Evolutionary conservation across 192 early-diverging fungal species (phyloP), one percentile per base, ranked within the genome.

Genomic region (Entophlyctis luteolus): DNA sequence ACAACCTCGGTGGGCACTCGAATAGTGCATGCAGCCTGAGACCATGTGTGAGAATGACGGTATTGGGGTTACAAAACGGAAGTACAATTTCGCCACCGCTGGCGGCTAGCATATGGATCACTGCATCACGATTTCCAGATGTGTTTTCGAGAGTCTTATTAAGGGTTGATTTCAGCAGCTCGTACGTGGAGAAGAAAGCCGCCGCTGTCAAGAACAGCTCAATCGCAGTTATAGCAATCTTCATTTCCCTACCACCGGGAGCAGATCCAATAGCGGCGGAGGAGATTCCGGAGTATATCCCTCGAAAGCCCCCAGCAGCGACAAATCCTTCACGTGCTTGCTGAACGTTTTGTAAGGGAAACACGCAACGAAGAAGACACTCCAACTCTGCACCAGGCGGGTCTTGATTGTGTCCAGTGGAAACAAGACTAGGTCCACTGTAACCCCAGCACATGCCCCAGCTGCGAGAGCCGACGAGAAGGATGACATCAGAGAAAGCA

Each of bases 371-470:
- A n/a, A 32, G 29, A 52, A 73, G 71, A 5, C n/a, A n/a, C n/a
- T 4, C 45, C 58, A 48, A 12, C 8, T 36, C 35, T 67, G 29
- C 22, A 79, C 78, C 66, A 96, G 77, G 45, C 96, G 84, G 3
- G 96, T 98, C 77, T 98, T 98, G 74, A 98, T 86, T 8, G 96
- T 98, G 75, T 98, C 96, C 59, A 98, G 80, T 6, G 96, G 96
- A 72, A 91, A 98, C 25, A 98, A 80, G 22, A 86, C 84, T n/a
- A 88, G 87, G 71, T 98, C 96, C 3, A 98, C 93, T 1, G 94
- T 85, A 23, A 90, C 91, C 5, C 96, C 96, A 12, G 96, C 96
- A 34, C 90, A 63, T 10, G 80, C 96, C 48, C 96, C 96, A 2
- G 93, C 89, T 59, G 71, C 42, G 25, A 68, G 48, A 2, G 60